Base-by-base conservation (phyloP, 768 basidiomycete genomes). In the Mycena maculata region DNA sequence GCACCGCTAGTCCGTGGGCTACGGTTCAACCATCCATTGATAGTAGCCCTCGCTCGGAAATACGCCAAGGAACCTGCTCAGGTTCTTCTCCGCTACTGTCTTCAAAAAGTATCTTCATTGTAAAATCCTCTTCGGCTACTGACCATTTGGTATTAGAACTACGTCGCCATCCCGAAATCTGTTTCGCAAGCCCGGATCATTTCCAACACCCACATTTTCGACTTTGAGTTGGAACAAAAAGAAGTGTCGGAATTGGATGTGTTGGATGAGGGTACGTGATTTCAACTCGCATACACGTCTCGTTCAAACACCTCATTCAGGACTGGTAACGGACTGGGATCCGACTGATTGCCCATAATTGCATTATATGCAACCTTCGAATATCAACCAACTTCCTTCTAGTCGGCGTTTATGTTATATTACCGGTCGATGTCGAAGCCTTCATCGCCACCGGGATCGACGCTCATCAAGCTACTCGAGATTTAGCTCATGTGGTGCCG, bases 141-240 rank as follows among this genome's bases (percentile, higher is more conserved):
- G 22, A 36, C 33, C 15, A n/a, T 11, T 2, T 31, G 2, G 7
- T 52, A 4, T 18, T 52, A 87, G 84, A 83, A 87, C 28, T 92
- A 82, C 71, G 79, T 91, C 31, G 88, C 89, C 2, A 78, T 93
- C 0, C 90, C 91, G 6, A 92, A 92, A 75, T 88, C 89, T 6
- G 80, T 82, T 16, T 86, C 81, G 0, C 80, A 83, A 27, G 60
- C 77, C 2, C 81, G 91, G 25, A 90, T 93, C 69, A 71, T 80
- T 30, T 78, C 83, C 2, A 93, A 94, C 74, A 78, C 83, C 3
- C 76, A 89, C 28, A 78, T 93, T 4, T 94, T 85, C 69, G 86
- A 90, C 71, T 92, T 92, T 66, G 82, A 84, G 60, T 79, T 92
- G 4, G 75, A 78, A 11, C 70, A 78, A 18, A 80, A 82, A 7